Evolutionary conservation across 495 filamentous ascomycete genomes (phyloP), one percentile per base, ranked within the genome.

Genomic region (Talaromyces nanjingensis): DNA sequence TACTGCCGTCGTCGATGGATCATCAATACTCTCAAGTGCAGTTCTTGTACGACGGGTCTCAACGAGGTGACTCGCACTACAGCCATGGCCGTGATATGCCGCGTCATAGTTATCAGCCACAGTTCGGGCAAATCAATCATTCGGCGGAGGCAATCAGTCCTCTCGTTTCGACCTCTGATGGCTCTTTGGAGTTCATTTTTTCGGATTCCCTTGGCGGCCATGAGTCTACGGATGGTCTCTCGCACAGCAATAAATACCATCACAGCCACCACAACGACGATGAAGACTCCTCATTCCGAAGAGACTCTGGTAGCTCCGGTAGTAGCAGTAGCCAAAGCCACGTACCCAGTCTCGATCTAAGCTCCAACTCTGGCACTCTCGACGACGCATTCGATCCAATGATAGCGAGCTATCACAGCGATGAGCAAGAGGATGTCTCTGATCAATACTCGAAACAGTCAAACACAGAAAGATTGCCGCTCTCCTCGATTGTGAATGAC

Each of bases 21-120:
- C 71, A 74, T 47, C 74, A 73, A 52, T 60, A 73, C 45, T 75
- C 75, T 62, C 74, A 77, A 34, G 65, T 76, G 55, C 60, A 72
- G 53, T 65, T 79, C 47, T 65, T 75, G 70, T 79, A 78, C 64
- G 77, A 80, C 59, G 64, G 18, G 11, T 59, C 69, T 9, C 74
- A 75, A 42, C 73, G 76, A 22, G 66, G 69, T 12, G 67, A 71
- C n/a, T 55, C 75, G 25, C 69, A 73, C 29, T 81, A 79, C 55
- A 70, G 71, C 16, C 64, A 59, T 22, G 24, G 31, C 18, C 56
- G 56, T 1, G 29, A 59, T 16, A 33, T 59, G 31, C 24, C 56
- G n/a, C 56, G 31, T 7, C 56, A 59, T 37, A 31, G 31, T 25
- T 37, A 59, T 37, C 56, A 59, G n/a, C 18, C 49, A 24, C 56